Conservation (phyloP, 345 rosid genomes). For the Brassica carinata region DNA sequence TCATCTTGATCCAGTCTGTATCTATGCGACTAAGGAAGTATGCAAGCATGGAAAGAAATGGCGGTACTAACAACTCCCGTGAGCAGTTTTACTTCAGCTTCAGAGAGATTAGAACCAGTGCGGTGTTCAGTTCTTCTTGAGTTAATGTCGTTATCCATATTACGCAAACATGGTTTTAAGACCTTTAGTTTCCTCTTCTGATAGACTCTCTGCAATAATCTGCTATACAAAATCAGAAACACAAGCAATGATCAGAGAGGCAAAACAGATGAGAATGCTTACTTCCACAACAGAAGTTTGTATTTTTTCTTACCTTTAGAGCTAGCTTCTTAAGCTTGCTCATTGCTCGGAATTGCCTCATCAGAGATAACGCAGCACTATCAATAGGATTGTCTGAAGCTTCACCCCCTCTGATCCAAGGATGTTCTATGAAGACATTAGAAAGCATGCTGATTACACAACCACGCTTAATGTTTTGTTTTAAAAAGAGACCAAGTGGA, state of each 20-base stretch:
- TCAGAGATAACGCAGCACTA: background rate
- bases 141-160: constrained; percentile 83
- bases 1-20: too few species aligned
- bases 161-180: constrained; percentile 68
- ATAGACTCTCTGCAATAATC: constrained; percentile 59
- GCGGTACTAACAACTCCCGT: constrained; percentile 70
- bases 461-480: background rate
- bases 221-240: background rate
- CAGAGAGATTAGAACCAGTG: constrained; percentile 72
- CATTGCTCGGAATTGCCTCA: background rate
- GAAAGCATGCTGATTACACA: background rate
- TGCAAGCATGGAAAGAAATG: too few species aligned
- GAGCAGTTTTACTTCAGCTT: constrained; percentile 75
- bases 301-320: background rate
- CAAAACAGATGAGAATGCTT: background rate
- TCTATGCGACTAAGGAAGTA: too few species aligned
- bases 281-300: background rate
- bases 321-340: background rate
- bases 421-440: background rate
- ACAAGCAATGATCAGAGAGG: background rate
- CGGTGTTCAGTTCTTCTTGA: constrained; percentile 67
- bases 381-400: background rate
- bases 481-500: background rate
- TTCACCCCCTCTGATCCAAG: background rate
- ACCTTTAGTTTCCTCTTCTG: constrained; percentile 75